phyloP scores from a whole-genome alignment of 1,139 yeast species.

The Saccharomyces hybrid region DNA sequence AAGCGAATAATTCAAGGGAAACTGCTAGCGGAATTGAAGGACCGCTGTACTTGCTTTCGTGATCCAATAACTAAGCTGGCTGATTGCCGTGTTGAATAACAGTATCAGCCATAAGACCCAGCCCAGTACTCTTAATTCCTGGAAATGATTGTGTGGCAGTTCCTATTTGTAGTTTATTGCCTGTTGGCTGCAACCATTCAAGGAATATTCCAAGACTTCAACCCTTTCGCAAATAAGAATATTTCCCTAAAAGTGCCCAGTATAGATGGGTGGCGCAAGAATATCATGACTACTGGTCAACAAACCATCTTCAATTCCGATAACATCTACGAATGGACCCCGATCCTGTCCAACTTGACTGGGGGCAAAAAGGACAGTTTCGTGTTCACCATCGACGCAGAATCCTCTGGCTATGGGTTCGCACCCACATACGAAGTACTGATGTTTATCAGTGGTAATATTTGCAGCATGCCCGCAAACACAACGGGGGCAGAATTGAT shows the following conservation, averaged over 20 bases:
- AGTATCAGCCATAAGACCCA: neutral
- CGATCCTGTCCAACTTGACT: constrained; percentile 19
- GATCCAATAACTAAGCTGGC: neutral
- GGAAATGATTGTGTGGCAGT: neutral
- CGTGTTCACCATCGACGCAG: constrained; percentile 18
- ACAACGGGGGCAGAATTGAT: constrained; percentile 37
- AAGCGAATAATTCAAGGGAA: neutral
- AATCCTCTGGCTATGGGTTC: constrained; percentile 13
- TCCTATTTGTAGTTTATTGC: neutral
- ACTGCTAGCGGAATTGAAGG: neutral
- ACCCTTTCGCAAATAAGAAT: neutral
- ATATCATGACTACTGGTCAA: neutral
- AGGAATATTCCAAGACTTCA: neutral
- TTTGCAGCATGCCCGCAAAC: constrained; percentile 43
- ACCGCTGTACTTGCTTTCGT: neutral
- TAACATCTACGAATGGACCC: constrained; percentile 26
- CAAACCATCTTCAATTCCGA: constrained; percentile 15
- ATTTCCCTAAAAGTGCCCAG: neutral
- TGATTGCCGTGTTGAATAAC: neutral
- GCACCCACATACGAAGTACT: constrained; percentile 41
- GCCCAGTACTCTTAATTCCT: neutral
- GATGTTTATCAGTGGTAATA: constrained; percentile 53
- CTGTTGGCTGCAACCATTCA: neutral
- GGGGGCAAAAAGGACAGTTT: constrained; percentile 22
- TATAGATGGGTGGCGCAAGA: neutral